Evolutionary conservation across 164 flowering plant species (phyloP).

Genomic region (Aristolochia californica): DNA sequence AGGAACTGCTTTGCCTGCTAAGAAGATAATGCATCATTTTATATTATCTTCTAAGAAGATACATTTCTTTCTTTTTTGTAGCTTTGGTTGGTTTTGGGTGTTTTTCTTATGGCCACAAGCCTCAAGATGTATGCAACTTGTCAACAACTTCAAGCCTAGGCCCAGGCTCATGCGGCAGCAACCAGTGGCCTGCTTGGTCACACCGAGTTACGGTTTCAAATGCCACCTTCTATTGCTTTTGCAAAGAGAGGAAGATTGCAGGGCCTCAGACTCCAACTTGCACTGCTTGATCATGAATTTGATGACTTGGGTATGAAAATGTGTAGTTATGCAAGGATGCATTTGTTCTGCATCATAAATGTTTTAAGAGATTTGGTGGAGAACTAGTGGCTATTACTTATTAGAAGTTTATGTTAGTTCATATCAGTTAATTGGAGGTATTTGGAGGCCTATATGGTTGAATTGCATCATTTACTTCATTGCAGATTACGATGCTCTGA

Average conservation of each 20-base stretch:
- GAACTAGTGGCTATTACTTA: too few species aligned
- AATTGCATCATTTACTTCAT: neutral
- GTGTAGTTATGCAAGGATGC: too few species aligned
- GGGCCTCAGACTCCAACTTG: constrained; percentile 94
- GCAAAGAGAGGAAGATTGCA: constrained; percentile 88
- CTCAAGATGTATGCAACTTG: constrained; percentile 95
- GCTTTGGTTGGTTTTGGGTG: constrained; percentile 95
- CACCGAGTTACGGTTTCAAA: constrained; percentile 71
- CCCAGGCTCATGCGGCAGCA: constrained; percentile 79
- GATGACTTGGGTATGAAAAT: constrained; percentile 99
- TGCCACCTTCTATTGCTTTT: constrained; percentile 89
- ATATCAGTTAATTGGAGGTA: neutral
- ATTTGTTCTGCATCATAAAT: too few species aligned
- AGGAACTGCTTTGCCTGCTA: neutral
- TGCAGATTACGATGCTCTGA: constrained; percentile 85
- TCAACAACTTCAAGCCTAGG: constrained; percentile 96
- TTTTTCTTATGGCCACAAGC: constrained; percentile 82
- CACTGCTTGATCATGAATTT: constrained; percentile 97
- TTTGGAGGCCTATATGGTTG: neutral
- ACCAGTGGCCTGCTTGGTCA: constrained; percentile 83
- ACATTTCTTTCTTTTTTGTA: constrained; percentile 17
- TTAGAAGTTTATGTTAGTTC: too few species aligned
- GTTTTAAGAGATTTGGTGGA: too few species aligned
- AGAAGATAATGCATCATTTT: neutral
- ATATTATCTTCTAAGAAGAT: neutral